Evolutionary conservation across 176 grass and related monocot genomes (phyloP).

Genomic region (Puya raimondii): DNA sequence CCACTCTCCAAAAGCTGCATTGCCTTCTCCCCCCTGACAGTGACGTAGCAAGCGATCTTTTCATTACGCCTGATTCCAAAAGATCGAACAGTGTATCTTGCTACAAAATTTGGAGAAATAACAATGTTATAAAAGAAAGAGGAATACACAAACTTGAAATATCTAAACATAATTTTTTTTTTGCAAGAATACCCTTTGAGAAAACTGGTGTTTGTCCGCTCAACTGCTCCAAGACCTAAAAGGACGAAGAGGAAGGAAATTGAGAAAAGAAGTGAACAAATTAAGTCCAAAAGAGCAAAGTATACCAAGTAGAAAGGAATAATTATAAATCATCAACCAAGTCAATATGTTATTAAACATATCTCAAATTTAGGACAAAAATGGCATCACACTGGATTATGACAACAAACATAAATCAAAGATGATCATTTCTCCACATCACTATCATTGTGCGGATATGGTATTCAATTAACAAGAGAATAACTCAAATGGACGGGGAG

Average conservation of each 20-base stretch:
- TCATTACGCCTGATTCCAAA: slow-evolving; percentile 80
- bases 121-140: not conserved
- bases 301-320: not conserved
- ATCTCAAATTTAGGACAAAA: too few species aligned
- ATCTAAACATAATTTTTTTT: not conserved
- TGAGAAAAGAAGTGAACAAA: not conserved
- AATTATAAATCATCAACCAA: not conserved
- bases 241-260: not conserved
- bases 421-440: too few species aligned
- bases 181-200: slow-evolving; percentile 55
- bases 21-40: slow-evolving; percentile 69
- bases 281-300: not conserved
- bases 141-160: not conserved
- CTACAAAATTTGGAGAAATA: slow-evolving; percentile 22
- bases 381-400: too few species aligned
- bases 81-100: slow-evolving; percentile 65
- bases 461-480: too few species aligned
- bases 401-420: too few species aligned
- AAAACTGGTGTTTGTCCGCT: slow-evolving; percentile 75
- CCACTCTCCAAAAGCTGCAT: slow-evolving; percentile 94
- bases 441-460: too few species aligned
- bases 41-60: slow-evolving; percentile 88
- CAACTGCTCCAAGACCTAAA: slow-evolving; percentile 82
- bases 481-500: too few species aligned
- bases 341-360: too few species aligned